Base-by-base conservation (phyloP, 371 early-diverging fungal genomes). In the Mucor indicus region DNA sequence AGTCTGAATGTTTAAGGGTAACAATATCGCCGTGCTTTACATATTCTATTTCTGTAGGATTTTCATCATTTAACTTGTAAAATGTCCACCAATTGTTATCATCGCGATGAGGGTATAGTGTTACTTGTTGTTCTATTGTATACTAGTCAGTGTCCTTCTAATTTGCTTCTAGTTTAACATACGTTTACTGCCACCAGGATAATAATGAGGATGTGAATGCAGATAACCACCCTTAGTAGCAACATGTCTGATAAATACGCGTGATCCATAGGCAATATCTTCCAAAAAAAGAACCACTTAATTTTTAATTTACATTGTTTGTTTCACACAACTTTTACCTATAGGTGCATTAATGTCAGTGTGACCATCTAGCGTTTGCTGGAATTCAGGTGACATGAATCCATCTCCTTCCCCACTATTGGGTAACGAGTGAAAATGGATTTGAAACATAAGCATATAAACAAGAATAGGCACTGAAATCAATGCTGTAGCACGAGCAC, bases 391-490 rank as follows among this genome's bases (percentile, higher is more conserved):
- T 38, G 85, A 84, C 91, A 96, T 96, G 69, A 95, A 97, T 3
- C 81, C 87, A 63, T 97, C 97, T n/a, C 98, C 98, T 15, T 97
- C 87, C 1, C 98, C 98, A 50, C 86, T 85, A 42, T 84, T 82
- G 0, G 72, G 81, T 23, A 91, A 62, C 4, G 92, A 75, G 16
- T 69, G 67, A 53, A 97, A 99, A 64, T 99, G 99, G 24, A 98
- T 74, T 36, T 77, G 74, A 70, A 96, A 99, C 67, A 88, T 79
- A 30, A 86, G 60, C 50, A 89, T 55, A 67, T 99, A 99, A 1
- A 98, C 66, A 5, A 71, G 35, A 10, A 89, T 39, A 1, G 99
- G 99, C 2, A 98, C 51, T 9, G 83, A 53, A 47, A 99, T 91
- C 48, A 99, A 72, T 46, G 81, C 86, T 37, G 89, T 10, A 2